phyloP scores from a whole-genome alignment of 2,329 filamentous ascomycete species.

The Aspergillus viridinutans region DNA sequence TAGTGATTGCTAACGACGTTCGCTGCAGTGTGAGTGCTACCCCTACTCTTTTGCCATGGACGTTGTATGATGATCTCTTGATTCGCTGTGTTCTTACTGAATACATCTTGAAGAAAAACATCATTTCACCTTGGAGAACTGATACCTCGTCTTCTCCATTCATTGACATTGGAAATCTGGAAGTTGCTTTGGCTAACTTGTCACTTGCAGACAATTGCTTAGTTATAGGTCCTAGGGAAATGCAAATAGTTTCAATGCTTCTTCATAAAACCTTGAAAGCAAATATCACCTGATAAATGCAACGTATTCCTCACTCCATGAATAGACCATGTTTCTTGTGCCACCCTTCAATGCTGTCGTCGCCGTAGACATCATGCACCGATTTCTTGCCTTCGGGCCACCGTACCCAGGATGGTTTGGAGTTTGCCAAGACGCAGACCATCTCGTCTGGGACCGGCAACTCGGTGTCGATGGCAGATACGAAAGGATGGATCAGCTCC shows the following conservation, averaged over 20 bases:
- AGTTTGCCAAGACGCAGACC: slow-evolving; percentile 43
- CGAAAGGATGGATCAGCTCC: slow-evolving; percentile 48
- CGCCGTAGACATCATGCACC: slow-evolving; percentile 37
- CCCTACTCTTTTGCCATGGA: slow-evolving; percentile 1
- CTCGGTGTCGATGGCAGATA: slow-evolving; percentile 47
- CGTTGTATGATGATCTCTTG: slow-evolving; percentile 54
- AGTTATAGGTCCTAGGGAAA: not conserved
- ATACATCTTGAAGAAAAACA: slow-evolving; percentile 53
- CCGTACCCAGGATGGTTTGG: slow-evolving; percentile 44
- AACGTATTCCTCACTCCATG: slow-evolving; percentile 20
- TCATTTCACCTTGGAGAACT: slow-evolving; percentile 64
- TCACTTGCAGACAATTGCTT: not conserved
- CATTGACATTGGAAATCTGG: slow-evolving; percentile 2
- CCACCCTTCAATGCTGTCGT: slow-evolving; percentile 43
- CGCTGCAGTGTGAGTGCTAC: slow-evolving; percentile 20
- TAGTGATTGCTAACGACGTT: slow-evolving; percentile 1
- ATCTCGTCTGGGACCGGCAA: slow-evolving; percentile 44
- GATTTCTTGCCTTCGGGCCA: slow-evolving; percentile 48
- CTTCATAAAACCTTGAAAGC: not conserved
- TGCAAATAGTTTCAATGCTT: not conserved
- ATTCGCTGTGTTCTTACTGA: slow-evolving; percentile 65
- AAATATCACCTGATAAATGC: slow-evolving; percentile 3
- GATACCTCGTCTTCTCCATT: slow-evolving; percentile 31
- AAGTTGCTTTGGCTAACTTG: slow-evolving; percentile 6
- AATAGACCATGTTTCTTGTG: slow-evolving; percentile 42